Evolutionary conservation across 257 asterid species (phyloP).

Genomic region (Agastache rugosa): DNA sequence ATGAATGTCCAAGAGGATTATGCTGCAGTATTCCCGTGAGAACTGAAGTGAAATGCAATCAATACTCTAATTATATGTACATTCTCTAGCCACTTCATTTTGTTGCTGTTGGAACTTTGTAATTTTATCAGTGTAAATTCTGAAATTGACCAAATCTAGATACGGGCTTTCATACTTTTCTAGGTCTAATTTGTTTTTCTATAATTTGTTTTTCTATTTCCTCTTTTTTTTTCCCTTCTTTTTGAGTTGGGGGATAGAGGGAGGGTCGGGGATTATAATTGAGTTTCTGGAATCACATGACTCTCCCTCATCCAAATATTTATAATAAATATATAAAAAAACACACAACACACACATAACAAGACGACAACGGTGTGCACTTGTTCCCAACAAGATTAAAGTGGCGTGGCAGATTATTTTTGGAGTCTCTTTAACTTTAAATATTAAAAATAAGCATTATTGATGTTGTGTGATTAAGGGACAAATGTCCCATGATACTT

Average conservation of each 20-base stretch:
- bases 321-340: background rate
- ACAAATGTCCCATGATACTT: slow-evolving; percentile 38
- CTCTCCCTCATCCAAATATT: background rate
- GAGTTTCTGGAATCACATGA: background rate
- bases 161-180: background rate
- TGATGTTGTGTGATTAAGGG: slow-evolving; percentile 36
- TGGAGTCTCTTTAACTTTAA: slow-evolving; percentile 8
- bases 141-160: background rate
- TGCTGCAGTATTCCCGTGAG: too few species aligned
- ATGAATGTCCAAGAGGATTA: too few species aligned
- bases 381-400: slow-evolving; percentile 28
- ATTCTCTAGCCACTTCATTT: background rate
- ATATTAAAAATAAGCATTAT: background rate
- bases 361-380: slow-evolving; percentile 19
- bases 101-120: background rate
- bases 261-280: too few species aligned
- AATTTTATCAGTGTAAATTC: background rate
- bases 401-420: slow-evolving; percentile 6
- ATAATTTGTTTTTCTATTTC: background rate
- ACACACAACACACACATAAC: background rate
- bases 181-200: background rate
- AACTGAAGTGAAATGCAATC: too few species aligned
- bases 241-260: too few species aligned
- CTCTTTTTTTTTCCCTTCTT: background rate
- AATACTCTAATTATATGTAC: too few species aligned